Percentiles rank a stretch among this genome's conserved stretches.
Evolutionary conservation across 768 basidiomycete genomes (phyloP).

Genomic region (Leccinum variicolor): DNA sequence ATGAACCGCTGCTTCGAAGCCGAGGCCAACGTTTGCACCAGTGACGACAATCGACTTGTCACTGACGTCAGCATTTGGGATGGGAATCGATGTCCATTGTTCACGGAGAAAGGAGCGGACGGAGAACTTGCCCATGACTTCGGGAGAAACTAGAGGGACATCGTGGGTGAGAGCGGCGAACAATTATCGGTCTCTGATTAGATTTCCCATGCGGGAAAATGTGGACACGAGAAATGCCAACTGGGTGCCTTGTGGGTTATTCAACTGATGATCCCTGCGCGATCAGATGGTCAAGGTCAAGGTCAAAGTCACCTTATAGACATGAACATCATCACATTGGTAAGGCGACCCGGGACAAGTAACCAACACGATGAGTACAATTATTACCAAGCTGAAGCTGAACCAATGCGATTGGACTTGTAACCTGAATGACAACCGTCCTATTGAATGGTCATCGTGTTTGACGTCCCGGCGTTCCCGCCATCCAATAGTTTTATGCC

Average conservation of each 20-base stretch:
- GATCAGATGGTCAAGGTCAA: background rate
- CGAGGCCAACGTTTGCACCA: constrained; percentile 29
- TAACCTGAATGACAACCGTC: background rate
- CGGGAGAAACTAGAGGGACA: background rate
- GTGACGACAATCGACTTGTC: constrained; percentile 25
- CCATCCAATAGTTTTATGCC: background rate
- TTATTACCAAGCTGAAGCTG: background rate
- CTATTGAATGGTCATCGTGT: background rate
- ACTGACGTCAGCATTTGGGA: constrained; percentile 16
- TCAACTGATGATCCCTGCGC: background rate
- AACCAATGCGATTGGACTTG: background rate
- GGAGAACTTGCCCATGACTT: constrained; percentile 24
- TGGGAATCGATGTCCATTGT: constrained; percentile 27
- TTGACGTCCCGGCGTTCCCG: background rate
- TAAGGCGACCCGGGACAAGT: background rate
- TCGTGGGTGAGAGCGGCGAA: background rate
- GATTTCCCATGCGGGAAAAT: background rate
- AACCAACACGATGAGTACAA: background rate
- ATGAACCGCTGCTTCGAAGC: constrained; percentile 28
- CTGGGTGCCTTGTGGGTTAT: background rate
- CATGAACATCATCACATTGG: background rate
- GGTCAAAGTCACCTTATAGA: no score
- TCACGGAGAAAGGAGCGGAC: constrained; percentile 20
- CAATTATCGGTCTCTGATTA: background rate
- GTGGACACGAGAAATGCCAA: background rate